Evolutionary conservation across 2,329 filamentous ascomycete species (phyloP).

Genomic region (Talaromyces verruculosus): DNA sequence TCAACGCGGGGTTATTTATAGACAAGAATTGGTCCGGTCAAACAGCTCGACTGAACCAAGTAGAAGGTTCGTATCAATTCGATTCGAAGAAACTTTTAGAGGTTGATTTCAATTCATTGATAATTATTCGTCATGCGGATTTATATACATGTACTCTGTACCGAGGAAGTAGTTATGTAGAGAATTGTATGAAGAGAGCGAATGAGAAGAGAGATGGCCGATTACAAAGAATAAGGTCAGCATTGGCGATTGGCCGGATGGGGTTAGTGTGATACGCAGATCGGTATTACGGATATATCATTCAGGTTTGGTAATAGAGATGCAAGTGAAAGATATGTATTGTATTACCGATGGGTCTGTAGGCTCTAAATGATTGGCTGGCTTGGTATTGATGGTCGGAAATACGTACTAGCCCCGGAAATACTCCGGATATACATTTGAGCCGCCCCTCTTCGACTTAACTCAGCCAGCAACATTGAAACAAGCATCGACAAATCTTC

Average conservation of each 20-base stretch:
- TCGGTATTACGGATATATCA: conserved; percentile 20
- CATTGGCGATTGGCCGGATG: neutral
- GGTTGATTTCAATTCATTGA: conserved; percentile 7
- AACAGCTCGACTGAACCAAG: conserved; percentile 23
- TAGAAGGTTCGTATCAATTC: conserved; percentile 24
- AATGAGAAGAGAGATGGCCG: conserved; percentile 3
- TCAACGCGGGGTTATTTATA: conserved; percentile 33
- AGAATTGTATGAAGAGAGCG: neutral
- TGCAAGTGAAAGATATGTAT: neutral
- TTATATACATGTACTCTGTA: neutral
- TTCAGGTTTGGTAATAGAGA: neutral
- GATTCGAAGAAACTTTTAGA: neutral
- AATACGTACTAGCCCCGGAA: neutral
- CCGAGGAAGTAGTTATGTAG: neutral
- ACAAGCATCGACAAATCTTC: neutral
- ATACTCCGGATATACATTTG: conserved; percentile 2
- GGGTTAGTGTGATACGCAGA: conserved; percentile 1
- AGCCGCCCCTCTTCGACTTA: neutral
- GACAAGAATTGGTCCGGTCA: neutral
- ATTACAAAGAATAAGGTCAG: conserved; percentile 23
- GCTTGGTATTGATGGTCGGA: neutral
- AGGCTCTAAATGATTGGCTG: neutral
- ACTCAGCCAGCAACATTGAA: neutral
- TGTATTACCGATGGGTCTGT: neutral
- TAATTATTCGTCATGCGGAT: neutral